phyloP scores from a whole-genome alignment of 176 grass and related monocot species.

The Puccinellia tenuiflora region DNA sequence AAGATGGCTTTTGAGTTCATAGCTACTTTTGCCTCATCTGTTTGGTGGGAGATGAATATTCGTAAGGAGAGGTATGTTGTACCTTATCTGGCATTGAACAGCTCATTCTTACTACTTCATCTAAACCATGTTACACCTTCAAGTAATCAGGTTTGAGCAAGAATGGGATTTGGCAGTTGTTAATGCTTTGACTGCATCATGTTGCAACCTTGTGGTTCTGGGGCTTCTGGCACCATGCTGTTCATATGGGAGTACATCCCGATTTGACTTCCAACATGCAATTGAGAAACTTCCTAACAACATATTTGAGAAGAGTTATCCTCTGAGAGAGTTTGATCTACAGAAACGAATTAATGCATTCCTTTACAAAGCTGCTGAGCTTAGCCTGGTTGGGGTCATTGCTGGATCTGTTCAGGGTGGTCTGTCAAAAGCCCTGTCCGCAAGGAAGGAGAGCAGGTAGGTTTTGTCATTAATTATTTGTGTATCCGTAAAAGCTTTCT shows the following conservation, averaged over 20 bases:
- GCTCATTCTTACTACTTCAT: constrained; percentile 22
- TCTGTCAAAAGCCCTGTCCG: constrained; percentile 57
- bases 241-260: constrained; percentile 94
- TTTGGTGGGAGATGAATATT: constrained; percentile 88
- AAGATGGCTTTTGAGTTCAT: constrained; percentile 82
- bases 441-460: constrained; percentile 68
- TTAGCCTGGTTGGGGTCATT: constrained; percentile 72
- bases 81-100: constrained; percentile 6
- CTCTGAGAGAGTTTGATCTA: constrained; percentile 90
- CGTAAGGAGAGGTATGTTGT: constrained; percentile 74
- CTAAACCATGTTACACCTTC: constrained; percentile 21
- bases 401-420: constrained; percentile 70
- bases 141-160: constrained; percentile 63
- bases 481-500: constrained; percentile 13
- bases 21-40: constrained; percentile 52
- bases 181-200: constrained; percentile 75
- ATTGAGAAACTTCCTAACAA: constrained; percentile 99
- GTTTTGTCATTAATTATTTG: constrained; percentile 17
- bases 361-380: constrained; percentile 83
- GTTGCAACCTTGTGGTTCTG: constrained; percentile 84
- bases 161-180: constrained; percentile 87
- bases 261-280: constrained; percentile 75
- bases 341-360: constrained; percentile 75
- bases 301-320: constrained; percentile 94
- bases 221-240: constrained; percentile 90